Evolutionary conservation across 1,139 yeast species (phyloP), one percentile per base, ranked within the genome.

Genomic region (Suhomyces coccinellae): DNA sequence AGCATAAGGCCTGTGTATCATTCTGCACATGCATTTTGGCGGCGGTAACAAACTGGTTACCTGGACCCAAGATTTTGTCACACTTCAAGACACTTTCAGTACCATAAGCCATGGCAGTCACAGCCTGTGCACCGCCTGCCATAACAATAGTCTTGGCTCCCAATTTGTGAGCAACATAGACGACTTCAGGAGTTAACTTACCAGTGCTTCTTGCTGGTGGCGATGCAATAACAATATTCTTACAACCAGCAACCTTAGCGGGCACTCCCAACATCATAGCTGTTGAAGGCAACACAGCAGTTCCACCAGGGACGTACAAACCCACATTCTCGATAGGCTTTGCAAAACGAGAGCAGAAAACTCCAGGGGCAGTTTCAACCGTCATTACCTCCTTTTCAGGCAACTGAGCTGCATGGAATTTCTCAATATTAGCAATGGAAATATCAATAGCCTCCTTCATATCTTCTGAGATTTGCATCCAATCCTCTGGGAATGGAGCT

Each of bases 91-190:
- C 86, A 33, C 87, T 71, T 57, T 88, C 89, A 8, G 99, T 95
- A 62, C 99, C 99, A 63, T 93, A 93, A 1, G 99, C 99, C 95
- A 93, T 80, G 3, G 99, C 96, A 36, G 98, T 96, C 45, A 93
- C 88, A 3, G 99, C 99, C 72, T 93, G 99, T 4, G 99, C 99
- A 59, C 99, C 99, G 56, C 99, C 99, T 1, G 99, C 99, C 62
- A 95, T 75, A 5, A 93, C 87, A 59, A 93, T 90, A 56, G 85
- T 80, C 53, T 82, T 77, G 37, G 98, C 98, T 44, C 97, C 97
- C 49, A 93, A 83, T 66, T 89, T 90, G 68, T 89, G 91, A 16
- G 99, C 99, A 44, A 95, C 97, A 58, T 93, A 93, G 4, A 91
- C 97, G 46, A 95, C 97, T 65, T 93, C 99, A 11, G 99, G 99